phyloP scores from a whole-genome alignment of 2,329 filamentous ascomycete genomes.

The Colletotrichum siamense region DNA sequence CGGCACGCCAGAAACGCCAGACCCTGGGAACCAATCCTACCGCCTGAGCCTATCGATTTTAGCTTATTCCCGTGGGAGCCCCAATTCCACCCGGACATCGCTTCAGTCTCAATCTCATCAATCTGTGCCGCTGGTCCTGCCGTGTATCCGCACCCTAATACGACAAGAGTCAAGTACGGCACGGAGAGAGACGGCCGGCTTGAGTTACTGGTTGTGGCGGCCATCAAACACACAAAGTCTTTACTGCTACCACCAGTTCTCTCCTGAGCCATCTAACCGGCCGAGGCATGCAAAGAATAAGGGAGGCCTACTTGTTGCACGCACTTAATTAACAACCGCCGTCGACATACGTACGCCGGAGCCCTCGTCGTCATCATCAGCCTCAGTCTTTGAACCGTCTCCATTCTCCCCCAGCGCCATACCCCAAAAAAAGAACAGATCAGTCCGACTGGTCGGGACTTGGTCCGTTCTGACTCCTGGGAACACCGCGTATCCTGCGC shows the following conservation, averaged over 20 bases:
- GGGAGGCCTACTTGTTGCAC: neutral
- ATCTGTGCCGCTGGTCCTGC: neutral
- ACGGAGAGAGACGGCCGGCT: neutral
- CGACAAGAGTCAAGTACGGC: neutral
- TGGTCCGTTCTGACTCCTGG: neutral
- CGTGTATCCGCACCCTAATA: neutral
- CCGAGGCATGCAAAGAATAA: neutral
- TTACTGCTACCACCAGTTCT: neutral
- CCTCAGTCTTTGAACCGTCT: neutral
- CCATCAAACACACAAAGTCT: neutral
- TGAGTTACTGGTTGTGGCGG: neutral
- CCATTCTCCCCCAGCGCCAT: neutral
- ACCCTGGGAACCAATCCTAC: slow-evolving; percentile 3
- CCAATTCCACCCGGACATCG: neutral
- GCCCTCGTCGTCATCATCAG: slow-evolving; percentile 10
- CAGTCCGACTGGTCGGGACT: neutral
- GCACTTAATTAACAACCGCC: neutral
- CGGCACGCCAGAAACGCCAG: slow-evolving; percentile 3
- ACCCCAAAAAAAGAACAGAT: slow-evolving; percentile 4
- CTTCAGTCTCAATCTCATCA: neutral
- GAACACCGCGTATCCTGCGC: neutral
- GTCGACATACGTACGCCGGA: neutral
- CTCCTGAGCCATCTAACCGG: neutral
- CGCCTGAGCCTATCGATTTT: neutral
- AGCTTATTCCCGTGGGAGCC: slow-evolving; percentile 11